Conservation (phyloP, 192 early-diverging fungal species). For the Backusella westeae region DNA sequence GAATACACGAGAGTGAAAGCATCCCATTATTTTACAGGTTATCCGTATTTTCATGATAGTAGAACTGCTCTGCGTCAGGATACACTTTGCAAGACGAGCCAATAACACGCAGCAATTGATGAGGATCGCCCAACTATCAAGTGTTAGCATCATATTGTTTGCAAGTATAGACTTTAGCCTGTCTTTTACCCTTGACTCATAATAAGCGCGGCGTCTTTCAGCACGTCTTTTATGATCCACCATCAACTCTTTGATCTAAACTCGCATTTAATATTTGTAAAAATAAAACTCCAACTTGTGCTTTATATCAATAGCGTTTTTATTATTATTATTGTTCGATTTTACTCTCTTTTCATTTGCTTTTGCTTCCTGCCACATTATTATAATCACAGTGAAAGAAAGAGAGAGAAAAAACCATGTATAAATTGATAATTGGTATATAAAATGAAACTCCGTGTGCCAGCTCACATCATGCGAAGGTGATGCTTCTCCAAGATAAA, state of each 20-base stretch:
- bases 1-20: neutral
- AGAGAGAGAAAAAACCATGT: neutral
- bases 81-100: slow-evolving; percentile 40
- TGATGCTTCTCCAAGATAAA: slow-evolving; percentile 68
- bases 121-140: slow-evolving; percentile 39
- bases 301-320: neutral
- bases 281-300: neutral
- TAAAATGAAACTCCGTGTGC: neutral
- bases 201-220: slow-evolving; percentile 46
- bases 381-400: slow-evolving; percentile 5
- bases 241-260: slow-evolving; percentile 45
- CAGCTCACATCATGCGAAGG: slow-evolving; percentile 38
- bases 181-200: slow-evolving; percentile 38
- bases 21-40: slow-evolving; percentile 37
- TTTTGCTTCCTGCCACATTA: slow-evolving; percentile 35
- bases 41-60: slow-evolving; percentile 51
- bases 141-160: too few relatives aligned
- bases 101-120: slow-evolving; percentile 34
- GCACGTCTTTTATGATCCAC: slow-evolving; percentile 51
- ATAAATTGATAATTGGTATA: neutral
- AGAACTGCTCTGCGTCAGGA: slow-evolving; percentile 52
- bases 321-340: neutral
- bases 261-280: neutral
- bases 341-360: slow-evolving; percentile 34
- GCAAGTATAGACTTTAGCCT: too few relatives aligned